Evolutionary conservation across 306 rosid genomes (phyloP).

Genomic region (Acmispon strigosus): DNA sequence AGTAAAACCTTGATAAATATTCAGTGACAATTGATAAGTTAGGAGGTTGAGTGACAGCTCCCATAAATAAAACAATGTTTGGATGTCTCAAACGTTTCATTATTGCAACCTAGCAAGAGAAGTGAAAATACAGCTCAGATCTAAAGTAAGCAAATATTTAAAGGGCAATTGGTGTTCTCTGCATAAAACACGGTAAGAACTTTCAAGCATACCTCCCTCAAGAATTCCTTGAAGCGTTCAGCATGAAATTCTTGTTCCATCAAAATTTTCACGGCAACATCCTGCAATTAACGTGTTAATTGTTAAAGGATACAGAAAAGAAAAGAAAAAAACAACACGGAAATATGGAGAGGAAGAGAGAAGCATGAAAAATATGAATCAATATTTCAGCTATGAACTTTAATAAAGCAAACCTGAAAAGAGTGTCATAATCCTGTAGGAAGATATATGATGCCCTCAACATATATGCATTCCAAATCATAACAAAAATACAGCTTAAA

Average conservation of each 20-base stretch:
- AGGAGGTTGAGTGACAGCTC: constrained; percentile 95
- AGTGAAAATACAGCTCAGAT: constrained; percentile 22
- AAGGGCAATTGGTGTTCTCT: neutral
- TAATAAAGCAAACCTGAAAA: constrained; percentile 10
- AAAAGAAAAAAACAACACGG: neutral
- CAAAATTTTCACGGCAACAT: constrained; percentile 96
- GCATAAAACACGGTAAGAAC: constrained; percentile 13
- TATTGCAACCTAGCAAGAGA: constrained; percentile 72
- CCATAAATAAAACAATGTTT: constrained; percentile 94
- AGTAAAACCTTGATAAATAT: constrained; percentile 81
- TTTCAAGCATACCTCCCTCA: constrained; percentile 71
- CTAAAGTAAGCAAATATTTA: constrained; percentile 12
- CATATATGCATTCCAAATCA: constrained; percentile 8
- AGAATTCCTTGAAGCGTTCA: constrained; percentile 79
- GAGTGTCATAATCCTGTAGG: neutral
- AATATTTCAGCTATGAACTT: constrained; percentile 3
- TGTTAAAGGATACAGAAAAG: neutral
- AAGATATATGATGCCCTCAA: neutral
- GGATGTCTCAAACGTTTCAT: constrained; percentile 96
- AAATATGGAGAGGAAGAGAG: neutral
- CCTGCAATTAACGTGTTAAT: constrained; percentile 43
- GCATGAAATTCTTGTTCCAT: constrained; percentile 96
- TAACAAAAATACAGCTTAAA: neutral
- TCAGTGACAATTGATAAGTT: constrained; percentile 96
- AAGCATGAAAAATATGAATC: neutral